Conservation (phyloP, 768 basidiomycete species). For the Sporobolomyces pararoseus region DNA sequence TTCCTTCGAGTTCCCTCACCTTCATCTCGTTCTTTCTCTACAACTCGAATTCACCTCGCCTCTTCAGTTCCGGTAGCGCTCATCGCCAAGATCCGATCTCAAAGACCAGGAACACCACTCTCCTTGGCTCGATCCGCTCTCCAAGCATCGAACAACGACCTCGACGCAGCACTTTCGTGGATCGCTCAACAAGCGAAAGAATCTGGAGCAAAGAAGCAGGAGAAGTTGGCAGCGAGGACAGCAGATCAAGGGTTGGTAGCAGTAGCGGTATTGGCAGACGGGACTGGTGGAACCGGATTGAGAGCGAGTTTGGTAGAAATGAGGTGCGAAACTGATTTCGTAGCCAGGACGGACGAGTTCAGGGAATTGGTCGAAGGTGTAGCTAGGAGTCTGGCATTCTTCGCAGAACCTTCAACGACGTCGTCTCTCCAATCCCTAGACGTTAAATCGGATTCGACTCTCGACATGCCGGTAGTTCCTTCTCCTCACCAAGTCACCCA, state of each 20-base stretch:
- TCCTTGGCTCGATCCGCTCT: conserved; percentile 86
- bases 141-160: conserved; percentile 64
- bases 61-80: conserved; percentile 63
- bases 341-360: conserved; percentile 79
- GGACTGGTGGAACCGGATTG: conserved; percentile 56
- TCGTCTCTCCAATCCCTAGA: conserved; percentile 8
- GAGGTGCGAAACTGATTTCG: conserved; percentile 96
- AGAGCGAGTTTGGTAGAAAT: conserved; percentile 85
- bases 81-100: conserved; percentile 77
- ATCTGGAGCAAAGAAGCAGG: conserved; percentile 73
- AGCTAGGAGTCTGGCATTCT: conserved; percentile 67
- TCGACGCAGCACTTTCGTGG: conserved; percentile 73
- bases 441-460: conserved; percentile 14
- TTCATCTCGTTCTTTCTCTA: neutral
- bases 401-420: conserved; percentile 54
- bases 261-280: conserved; percentile 67
- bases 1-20: neutral
- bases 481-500: conserved; percentile 31
- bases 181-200: conserved; percentile 67
- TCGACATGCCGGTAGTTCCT: conserved; percentile 36
- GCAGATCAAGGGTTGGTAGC: conserved; percentile 77
- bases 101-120: conserved; percentile 69
- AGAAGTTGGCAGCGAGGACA: conserved; percentile 71
- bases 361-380: conserved; percentile 70
- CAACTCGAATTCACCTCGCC: neutral